A percentile compares a stretch with the other conserved stretches of the same genome.
Evolutionary conservation across 495 filamentous ascomycete genomes (phyloP).

Genomic region (Podospora australis): DNA sequence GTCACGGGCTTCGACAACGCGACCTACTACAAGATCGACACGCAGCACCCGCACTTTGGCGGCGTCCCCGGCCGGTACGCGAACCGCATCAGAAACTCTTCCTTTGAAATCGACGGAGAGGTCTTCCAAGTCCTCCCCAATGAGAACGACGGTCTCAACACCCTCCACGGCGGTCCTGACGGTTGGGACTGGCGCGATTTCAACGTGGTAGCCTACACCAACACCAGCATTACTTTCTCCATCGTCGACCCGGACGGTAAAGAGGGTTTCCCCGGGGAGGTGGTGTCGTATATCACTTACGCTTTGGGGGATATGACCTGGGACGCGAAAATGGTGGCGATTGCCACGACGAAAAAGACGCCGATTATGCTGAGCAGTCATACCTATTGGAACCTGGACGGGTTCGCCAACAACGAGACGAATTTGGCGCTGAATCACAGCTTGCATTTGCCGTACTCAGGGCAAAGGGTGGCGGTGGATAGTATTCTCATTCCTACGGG

Average conservation of each 20-base stretch:
- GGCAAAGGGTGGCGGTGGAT: conserved; percentile 65
- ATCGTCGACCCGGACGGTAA: conserved; percentile 64
- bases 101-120: conserved; percentile 62
- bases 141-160: conserved; percentile 64
- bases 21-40: conserved; percentile 59
- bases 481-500: conserved; percentile 73
- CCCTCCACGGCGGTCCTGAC: conserved; percentile 73
- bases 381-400: conserved; percentile 87
- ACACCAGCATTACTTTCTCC: conserved; percentile 69
- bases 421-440: conserved; percentile 62
- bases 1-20: conserved; percentile 77
- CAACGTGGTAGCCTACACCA: conserved; percentile 61
- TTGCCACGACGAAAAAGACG: conserved; percentile 52
- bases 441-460: conserved; percentile 64
- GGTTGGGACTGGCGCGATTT: conserved; percentile 83
- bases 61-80: conserved; percentile 75
- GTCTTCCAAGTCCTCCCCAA: conserved; percentile 62
- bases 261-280: conserved; percentile 74
- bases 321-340: conserved; percentile 50
- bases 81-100: conserved; percentile 82
- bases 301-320: conserved; percentile 43
- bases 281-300: conserved; percentile 72
- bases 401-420: conserved; percentile 59
- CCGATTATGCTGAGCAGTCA: conserved; percentile 62
- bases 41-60: conserved; percentile 67